These are phyloP conservation scores for Filosporella fistucella DNA, from an alignment of 495 filamentous ascomycete genomes.

Conservation along the genomic window DNA sequence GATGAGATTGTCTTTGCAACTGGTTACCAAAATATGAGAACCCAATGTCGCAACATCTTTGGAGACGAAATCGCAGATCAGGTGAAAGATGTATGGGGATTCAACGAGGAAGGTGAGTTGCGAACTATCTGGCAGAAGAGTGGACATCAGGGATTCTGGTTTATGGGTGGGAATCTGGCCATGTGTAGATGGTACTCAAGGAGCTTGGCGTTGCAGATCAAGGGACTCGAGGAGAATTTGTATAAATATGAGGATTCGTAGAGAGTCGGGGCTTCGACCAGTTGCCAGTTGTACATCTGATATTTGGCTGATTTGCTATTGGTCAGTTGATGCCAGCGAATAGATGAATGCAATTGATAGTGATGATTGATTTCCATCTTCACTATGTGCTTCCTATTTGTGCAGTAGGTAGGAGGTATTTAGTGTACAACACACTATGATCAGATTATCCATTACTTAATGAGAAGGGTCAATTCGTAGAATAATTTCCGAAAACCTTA, in stretches of 20 bases:
- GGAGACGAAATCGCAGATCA: slow-evolving; percentile 65
- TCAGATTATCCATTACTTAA: no score
- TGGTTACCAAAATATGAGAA: slow-evolving; percentile 78
- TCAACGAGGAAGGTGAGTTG: slow-evolving; percentile 73
- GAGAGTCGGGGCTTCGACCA: no score
- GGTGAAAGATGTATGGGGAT: slow-evolving; percentile 70
- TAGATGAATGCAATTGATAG: no score
- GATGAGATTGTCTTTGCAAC: slow-evolving; percentile 84
- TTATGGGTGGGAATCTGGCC: slow-evolving; percentile 77
- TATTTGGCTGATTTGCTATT: no score
- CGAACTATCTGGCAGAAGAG: slow-evolving; percentile 62
- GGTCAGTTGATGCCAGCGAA: no score
- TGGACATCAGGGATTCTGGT: slow-evolving; percentile 77
- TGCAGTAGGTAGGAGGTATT: no score
- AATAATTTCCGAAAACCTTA: no score
- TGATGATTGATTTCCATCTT: no score
- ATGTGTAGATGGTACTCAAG: slow-evolving; percentile 69
- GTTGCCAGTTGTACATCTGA: no score
- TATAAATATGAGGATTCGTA: slow-evolving; percentile 30
- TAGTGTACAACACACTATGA: no score
- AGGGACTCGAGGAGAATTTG: slow-evolving; percentile 55
- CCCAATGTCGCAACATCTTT: slow-evolving; percentile 56
- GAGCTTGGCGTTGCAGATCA: slow-evolving; percentile 72
- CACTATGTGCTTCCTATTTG: no score
- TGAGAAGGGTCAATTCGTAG: no score